Percentiles rank a stretch among this genome's conserved stretches.
These are phyloP conservation scores for Coniochaeta sp. DNA, from an alignment of 2,329 filamentous ascomycete genomes.

Conservation along the genomic window DNA sequence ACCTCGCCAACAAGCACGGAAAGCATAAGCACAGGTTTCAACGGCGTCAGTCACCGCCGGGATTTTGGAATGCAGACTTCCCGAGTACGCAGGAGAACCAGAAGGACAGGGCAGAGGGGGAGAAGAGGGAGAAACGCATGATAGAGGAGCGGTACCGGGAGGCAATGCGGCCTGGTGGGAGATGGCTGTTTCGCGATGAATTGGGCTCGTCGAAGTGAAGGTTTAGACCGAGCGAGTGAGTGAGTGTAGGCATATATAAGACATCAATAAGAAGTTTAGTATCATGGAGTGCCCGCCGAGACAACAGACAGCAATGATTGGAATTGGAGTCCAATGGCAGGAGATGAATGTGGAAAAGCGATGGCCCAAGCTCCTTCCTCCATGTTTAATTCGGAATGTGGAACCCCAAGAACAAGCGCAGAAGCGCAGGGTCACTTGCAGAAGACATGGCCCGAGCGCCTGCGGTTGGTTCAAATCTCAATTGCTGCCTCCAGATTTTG, in stretches of 20 bases:
- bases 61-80: constrained; percentile 88
- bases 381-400: background rate
- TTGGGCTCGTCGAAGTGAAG: constrained; percentile 20
- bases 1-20: constrained; percentile 68
- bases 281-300: too few relatives aligned
- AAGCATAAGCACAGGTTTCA: constrained; percentile 71
- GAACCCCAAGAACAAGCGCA: background rate
- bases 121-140: constrained; percentile 53
- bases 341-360: too few relatives aligned
- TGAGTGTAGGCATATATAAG: too few relatives aligned
- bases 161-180: constrained; percentile 68
- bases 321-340: too few relatives aligned
- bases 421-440: constrained; percentile 2
- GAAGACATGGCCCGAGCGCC: constrained; percentile 2
- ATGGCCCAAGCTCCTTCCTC: background rate
- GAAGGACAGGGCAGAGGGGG: constrained; percentile 57
- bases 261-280: too few relatives aligned
- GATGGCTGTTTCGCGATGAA: constrained; percentile 80
- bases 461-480: constrained; percentile 1
- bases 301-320: too few relatives aligned
- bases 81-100: constrained; percentile 77
- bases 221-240: background rate
- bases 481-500: constrained; percentile 2
- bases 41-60: constrained; percentile 67
- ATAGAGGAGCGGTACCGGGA: constrained; percentile 72